These are phyloP conservation scores for Onygenales sp. DNA, from an alignment of 2,329 filamentous ascomycete species.

Conservation along the genomic window DNA sequence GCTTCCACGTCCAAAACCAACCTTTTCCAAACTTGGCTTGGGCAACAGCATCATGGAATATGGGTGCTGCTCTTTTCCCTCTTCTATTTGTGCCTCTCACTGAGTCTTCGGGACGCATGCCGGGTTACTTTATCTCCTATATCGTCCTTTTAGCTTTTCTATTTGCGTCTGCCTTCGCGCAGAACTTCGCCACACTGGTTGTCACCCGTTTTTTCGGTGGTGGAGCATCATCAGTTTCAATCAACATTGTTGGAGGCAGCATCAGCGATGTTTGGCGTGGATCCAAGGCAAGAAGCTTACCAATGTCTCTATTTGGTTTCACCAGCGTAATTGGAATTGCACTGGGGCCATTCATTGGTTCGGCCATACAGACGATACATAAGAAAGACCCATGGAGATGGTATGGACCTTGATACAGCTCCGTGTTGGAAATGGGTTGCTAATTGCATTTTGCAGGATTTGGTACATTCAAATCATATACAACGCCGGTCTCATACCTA, in stretches of 20 bases:
- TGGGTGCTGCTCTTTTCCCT: conserved; percentile 30
- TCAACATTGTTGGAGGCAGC: conserved; percentile 30
- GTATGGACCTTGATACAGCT: conserved; percentile 11
- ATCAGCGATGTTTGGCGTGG: conserved; percentile 30
- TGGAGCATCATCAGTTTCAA: conserved; percentile 33
- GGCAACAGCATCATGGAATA: conserved; percentile 28
- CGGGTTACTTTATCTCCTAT: conserved; percentile 35
- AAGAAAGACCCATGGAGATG: conserved; percentile 31
- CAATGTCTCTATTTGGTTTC: conserved; percentile 36
- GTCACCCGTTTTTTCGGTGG: conserved; percentile 37
- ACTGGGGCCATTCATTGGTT: conserved; percentile 36
- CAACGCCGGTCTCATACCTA: conserved; percentile 30
- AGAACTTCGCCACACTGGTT: conserved; percentile 37
- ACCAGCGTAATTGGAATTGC: conserved; percentile 35
- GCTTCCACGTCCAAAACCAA: conserved; percentile 24
- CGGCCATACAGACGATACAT: conserved; percentile 26
- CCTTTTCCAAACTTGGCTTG: conserved; percentile 26
- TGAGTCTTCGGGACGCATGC: conserved; percentile 35
- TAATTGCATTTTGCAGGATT: conserved; percentile 24
- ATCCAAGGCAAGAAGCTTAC: conserved; percentile 30
- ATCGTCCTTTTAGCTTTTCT: conserved; percentile 32
- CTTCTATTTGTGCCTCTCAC: conserved; percentile 28
- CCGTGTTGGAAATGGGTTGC: conserved; percentile 10
- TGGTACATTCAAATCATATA: conserved; percentile 38
- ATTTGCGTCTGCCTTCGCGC: conserved; percentile 33